These are phyloP conservation scores for Immersiporthe knoxdaviesiana DNA, from an alignment of 2,329 filamentous ascomycete species.

Conservation along the genomic window DNA sequence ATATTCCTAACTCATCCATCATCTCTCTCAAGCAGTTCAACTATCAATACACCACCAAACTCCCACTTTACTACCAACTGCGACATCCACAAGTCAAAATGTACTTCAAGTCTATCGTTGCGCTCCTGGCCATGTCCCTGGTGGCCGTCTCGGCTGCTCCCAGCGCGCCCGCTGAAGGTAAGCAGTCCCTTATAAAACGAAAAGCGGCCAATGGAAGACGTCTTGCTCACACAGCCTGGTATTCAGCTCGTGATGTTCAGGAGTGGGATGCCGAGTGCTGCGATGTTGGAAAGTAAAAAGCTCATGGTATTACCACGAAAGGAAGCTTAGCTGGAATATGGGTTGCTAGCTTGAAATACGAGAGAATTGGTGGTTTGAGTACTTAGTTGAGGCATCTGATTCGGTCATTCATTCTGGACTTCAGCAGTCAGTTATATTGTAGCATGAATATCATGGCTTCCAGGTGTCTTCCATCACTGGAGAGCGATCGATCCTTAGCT, in stretches of 20 bases:
- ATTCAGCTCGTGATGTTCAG: not conserved
- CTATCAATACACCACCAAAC: not conserved
- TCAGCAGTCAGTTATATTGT: not conserved
- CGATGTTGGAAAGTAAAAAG: constrained; percentile 9
- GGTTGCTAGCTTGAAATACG: not conserved
- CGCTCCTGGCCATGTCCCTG: constrained; percentile 8
- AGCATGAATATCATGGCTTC: not conserved
- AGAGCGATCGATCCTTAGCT: not conserved
- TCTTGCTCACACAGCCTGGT: not conserved
- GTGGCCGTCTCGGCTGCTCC: constrained; percentile 7
- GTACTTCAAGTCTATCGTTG: constrained; percentile 6
- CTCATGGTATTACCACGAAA: not conserved
- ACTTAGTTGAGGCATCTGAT: not conserved
- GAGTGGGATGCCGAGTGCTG: constrained; percentile 10
- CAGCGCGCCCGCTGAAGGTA: not conserved
- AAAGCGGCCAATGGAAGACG: not conserved
- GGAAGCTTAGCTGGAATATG: not conserved
- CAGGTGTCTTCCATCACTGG: not conserved
- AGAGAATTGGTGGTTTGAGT: not conserved
- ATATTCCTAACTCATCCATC: not conserved
- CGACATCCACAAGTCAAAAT: not conserved
- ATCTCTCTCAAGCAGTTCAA: not conserved
- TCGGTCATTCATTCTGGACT: not conserved
- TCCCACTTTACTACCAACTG: not conserved
- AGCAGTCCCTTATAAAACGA: no score